These are phyloP conservation scores for Pontederia crassipes DNA, from an alignment of 176 grass and related monocot species.

Conservation along the genomic window DNA sequence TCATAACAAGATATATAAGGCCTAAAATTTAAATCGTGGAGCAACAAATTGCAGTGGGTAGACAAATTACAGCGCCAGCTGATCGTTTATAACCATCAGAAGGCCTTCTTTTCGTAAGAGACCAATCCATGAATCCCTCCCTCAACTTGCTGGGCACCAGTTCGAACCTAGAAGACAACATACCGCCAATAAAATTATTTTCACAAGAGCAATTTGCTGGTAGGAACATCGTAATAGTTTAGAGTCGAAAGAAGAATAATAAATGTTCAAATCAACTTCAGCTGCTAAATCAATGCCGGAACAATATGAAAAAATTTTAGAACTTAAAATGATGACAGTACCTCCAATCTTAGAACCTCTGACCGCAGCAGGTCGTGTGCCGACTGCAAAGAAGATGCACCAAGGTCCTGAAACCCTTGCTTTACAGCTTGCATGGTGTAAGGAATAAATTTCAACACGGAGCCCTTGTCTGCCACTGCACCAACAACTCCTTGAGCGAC, in stretches of 20 bases:
- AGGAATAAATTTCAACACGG: constrained; percentile 80
- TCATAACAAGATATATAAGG: too few relatives aligned
- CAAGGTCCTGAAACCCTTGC: constrained; percentile 96
- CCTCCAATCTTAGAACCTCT: constrained; percentile 75
- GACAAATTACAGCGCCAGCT: not conserved
- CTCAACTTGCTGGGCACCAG: constrained; percentile 64
- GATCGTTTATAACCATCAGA: too few relatives aligned
- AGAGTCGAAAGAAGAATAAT: too few relatives aligned
- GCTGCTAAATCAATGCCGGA: not conserved
- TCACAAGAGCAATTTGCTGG: too few relatives aligned
- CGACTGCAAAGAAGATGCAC: constrained; percentile 65
- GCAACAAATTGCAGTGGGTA: too few relatives aligned
- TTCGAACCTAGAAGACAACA: constrained; percentile 42
- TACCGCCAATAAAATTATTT: too few relatives aligned
- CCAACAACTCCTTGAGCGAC: constrained; percentile 89
- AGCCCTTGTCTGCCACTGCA: constrained; percentile 87
- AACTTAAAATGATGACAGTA: constrained; percentile 16
- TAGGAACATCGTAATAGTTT: too few relatives aligned
- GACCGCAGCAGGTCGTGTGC: constrained; percentile 63
- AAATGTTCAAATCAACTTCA: too few relatives aligned
- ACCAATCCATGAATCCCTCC: constrained; percentile 76
- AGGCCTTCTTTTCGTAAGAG: constrained; percentile 74
- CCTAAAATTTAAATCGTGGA: too few relatives aligned
- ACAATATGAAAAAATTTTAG: not conserved
- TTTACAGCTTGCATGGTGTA: constrained; percentile 98